Base-by-base conservation (phyloP, 129 eudicot genomes). In the Logfia minima region DNA sequence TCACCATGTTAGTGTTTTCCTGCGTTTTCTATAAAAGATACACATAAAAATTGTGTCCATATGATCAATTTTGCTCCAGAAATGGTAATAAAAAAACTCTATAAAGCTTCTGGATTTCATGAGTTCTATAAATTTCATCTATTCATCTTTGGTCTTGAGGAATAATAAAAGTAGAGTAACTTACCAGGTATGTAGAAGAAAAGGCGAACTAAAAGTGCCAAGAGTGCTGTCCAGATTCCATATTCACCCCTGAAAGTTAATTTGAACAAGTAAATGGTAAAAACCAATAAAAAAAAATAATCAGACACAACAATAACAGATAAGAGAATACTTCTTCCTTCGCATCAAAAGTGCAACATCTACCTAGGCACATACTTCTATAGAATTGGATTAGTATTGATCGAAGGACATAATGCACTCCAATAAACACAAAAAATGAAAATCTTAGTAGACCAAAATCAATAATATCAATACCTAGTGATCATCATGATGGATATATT, bases 161-260 rank as follows among this genome's bases (percentile, higher is more conserved):
- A 60, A 78, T 41, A 17, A 14, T 61, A 71, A 32, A 13, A 60
- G 53, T n/a, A 67, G 48, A 68, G 43, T 34, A 6, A 69, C 84
- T 37, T 82, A 94, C 99, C 99, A 56, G 99, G 99, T 22, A 94
- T 81, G 52, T 62, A 71, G 86, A 83, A 91, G 93, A 94, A 91
- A 75, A 94, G 93, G 75, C 93, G 96, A 68, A 94, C 87, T 60
- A 94, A 87, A 87, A 94, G 92, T 56, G 93, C 96, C 71, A 94
- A 77, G 82, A 94, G 89, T 41, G 97, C 99, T 77, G 90, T 79
- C 93, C 97, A 94, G 72, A 90, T 81, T 58, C 99, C 99, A 87
- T 94, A 94, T 69, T 94, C 92, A 74, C 97, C 96, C 96, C 99
- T 94, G 88, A 22, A 84, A 79, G 75, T 9, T 13, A 77, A 51